Base-by-base conservation (phyloP, 345 rosid species). In the Sapria himalayana region DNA sequence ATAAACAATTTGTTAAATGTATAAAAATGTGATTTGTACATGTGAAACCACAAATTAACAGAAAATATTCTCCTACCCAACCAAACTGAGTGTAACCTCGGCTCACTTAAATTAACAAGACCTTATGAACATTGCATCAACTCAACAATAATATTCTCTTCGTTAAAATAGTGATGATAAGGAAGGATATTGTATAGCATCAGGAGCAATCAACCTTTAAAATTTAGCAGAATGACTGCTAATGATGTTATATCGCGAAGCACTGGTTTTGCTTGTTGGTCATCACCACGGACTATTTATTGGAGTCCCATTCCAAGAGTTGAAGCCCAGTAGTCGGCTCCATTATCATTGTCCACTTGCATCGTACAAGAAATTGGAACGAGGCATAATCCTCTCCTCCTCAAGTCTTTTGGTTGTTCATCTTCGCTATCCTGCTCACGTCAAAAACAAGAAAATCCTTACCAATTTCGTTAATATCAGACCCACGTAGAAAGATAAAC, bases 171-270 rank as follows among this genome's bases (percentile, higher is more conserved):
- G 19, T 20, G 19, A 18, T 32, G 12, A 37, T 16, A 12, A 25
- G 21, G 46, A 43, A 49, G 22, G 16, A 53, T 48, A 48, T 50
- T 66, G 71, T 72, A 86, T 86, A 86, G 75, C 99, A 91, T 91
- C 99, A 80, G 67, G 91, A 91, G 99, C 92, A 91, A 77, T 84
- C 95, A 91, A 81, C 86, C 95, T 81, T 82, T 18, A 57, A 64
- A 45, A 29, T 61, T 64, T 48, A 64, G 80, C 75, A 76, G 92
- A 70, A 67, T 86, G 97, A 68, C 78, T 86, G 94, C 92, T 81
- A 69, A 64, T 81, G 97, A 81, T 81, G 89, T 78, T 86, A 78
- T 85, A 81, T 47, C 66, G 54, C 25, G 43, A 54, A 12, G 45
- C 20, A n/a, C 40, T 16, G 15, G 37, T 24, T 20, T 17, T 53